A percentile compares a stretch with the other conserved stretches of the same genome.
Conservation (phyloP, 2,329 filamentous ascomycete genomes). For the Emergomyces orientalis region DNA sequence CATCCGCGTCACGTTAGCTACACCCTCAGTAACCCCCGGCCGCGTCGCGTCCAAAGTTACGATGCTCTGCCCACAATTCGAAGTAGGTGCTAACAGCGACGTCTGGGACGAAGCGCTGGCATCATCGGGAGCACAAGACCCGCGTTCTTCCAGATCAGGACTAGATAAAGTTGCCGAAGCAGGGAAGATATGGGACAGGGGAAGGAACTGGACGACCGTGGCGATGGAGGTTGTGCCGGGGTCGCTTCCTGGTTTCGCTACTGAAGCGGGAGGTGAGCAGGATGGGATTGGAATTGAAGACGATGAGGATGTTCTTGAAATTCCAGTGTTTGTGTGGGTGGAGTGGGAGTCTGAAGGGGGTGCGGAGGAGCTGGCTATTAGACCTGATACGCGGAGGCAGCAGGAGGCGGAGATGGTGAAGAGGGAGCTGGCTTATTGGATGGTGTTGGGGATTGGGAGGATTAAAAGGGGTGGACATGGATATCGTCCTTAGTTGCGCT, state of each 20-base stretch:
- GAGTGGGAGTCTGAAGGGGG: conserved; percentile 70
- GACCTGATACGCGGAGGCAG: conserved; percentile 23
- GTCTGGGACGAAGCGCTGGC: conserved; percentile 85
- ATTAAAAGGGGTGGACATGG: conserved; percentile 43
- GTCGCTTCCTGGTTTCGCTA: conserved; percentile 25
- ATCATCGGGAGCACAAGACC: conserved; percentile 37
- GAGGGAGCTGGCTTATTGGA: conserved; percentile 91
- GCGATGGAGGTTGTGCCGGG: conserved; percentile 78
- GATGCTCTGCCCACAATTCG: conserved; percentile 86
- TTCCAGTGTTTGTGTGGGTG: conserved; percentile 84
- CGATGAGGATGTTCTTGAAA: conserved; percentile 65
- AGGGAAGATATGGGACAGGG: conserved; percentile 92
- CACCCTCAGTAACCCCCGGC: conserved; percentile 68
- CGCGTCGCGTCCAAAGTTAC: conserved; percentile 72
- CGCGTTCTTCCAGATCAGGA: conserved; percentile 35
- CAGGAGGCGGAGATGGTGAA: conserved; percentile 62
- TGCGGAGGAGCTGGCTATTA: conserved; percentile 26
- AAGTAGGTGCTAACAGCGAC: conserved; percentile 88
- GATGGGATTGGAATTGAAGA: conserved; percentile 30
- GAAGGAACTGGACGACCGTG: conserved; percentile 89
- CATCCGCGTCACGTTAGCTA: conserved; percentile 78
- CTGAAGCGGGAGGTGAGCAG: conserved; percentile 19
- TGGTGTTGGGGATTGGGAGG: conserved; percentile 76
- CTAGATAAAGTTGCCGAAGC: conserved; percentile 58
- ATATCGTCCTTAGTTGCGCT: conserved; percentile 8